Evolutionary conservation across 306 rosid species (phyloP).

Genomic region (Sicyos baderoa): DNA sequence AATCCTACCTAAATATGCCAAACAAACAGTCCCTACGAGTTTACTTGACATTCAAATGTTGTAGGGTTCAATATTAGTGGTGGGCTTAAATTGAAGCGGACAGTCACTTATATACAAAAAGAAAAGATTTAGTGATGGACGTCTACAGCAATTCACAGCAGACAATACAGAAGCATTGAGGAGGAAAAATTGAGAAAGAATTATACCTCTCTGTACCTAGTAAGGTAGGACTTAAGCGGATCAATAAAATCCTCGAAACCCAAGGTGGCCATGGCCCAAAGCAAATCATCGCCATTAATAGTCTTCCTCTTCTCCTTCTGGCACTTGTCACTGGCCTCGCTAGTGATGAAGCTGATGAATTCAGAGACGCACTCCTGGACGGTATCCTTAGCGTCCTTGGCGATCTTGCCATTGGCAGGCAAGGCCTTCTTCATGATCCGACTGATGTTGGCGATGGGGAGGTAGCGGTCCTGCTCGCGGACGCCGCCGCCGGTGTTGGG

Average conservation of each 20-base stretch:
- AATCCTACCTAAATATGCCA: too few species aligned
- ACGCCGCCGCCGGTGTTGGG: conserved; percentile 39
- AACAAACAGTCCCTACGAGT: too few species aligned
- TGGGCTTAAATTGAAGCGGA: too few species aligned
- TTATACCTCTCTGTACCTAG: conserved; percentile 76
- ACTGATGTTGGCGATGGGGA: conserved; percentile 87
- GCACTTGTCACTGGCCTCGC: conserved; percentile 98
- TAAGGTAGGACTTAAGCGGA: conserved; percentile 82
- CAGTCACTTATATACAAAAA: too few species aligned
- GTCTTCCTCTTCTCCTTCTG: conserved; percentile 96
- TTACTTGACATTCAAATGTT: too few species aligned
- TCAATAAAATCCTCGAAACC: conserved; percentile 91
- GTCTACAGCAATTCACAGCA: background rate
- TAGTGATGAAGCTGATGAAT: conserved; percentile 83
- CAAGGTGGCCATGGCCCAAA: conserved; percentile 88
- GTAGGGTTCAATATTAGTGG: too few species aligned
- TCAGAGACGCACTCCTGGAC: conserved; percentile 89
- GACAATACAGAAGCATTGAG: background rate
- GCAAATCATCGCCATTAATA: conserved; percentile 82
- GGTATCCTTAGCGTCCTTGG: conserved; percentile 81
- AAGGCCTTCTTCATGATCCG: conserved; percentile 89
- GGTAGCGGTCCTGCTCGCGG: conserved; percentile 67
- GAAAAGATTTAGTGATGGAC: background rate
- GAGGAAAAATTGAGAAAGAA: background rate
- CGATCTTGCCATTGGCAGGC: conserved; percentile 79